Evolutionary conservation across 345 rosid genomes (phyloP).

Genomic region (Eucalyptus lansdowneana): DNA sequence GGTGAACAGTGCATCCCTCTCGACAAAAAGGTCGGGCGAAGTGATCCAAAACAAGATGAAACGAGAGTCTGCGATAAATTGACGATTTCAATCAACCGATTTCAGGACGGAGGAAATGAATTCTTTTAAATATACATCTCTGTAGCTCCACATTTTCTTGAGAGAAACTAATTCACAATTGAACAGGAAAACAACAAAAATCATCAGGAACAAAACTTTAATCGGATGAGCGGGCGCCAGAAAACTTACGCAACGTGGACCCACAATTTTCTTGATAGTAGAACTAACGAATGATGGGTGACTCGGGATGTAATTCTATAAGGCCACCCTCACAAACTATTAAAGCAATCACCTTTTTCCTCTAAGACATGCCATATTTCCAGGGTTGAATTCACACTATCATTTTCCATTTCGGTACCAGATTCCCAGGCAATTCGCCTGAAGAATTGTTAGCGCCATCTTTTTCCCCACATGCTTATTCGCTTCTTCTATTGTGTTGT

Average conservation of each 20-base stretch:
- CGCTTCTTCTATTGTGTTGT: neutral
- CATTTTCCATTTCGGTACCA: neutral
- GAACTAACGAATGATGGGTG: neutral
- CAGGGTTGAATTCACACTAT: neutral
- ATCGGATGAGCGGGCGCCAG: neutral
- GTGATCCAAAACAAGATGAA: neutral
- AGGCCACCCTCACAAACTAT: neutral
- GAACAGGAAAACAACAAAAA: neutral
- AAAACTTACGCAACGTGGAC: neutral
- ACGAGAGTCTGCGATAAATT: neutral
- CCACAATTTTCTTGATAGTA: neutral
- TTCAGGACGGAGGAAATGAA: neutral
- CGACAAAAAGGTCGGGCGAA: neutral
- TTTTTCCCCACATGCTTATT: neutral
- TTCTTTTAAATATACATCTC: neutral
- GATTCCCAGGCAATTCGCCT: neutral
- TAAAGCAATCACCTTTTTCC: neutral
- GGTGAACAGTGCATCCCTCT: neutral
- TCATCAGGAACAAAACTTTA: neutral
- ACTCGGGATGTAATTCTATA: neutral
- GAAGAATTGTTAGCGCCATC: neutral
- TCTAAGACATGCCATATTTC: neutral
- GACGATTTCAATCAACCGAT: neutral
- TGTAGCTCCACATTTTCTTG: neutral
- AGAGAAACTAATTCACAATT: neutral